A percentile compares a stretch with the other conserved stretches of the same genome.
Evolutionary conservation across 2,329 filamentous ascomycete genomes (phyloP).

Genomic region (Cercospora sesami): DNA sequence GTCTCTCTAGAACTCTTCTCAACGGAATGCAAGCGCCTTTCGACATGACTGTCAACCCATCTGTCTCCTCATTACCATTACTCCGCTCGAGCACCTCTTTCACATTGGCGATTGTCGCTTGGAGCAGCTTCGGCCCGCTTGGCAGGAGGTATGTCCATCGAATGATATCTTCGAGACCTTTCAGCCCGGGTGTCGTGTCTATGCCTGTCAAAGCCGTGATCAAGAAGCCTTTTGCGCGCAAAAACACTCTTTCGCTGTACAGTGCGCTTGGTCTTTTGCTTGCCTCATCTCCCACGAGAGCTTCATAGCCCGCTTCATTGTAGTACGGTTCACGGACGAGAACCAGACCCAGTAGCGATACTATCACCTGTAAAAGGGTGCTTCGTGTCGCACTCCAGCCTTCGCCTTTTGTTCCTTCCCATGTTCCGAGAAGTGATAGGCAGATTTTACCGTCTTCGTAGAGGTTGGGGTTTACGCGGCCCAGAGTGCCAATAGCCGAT

Average conservation of each 20-base stretch:
- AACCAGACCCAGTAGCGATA: conserved; percentile 34
- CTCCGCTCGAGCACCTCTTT: conserved; percentile 46
- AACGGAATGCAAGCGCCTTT: conserved; percentile 46
- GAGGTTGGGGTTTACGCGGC: conserved; percentile 58
- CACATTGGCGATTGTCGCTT: conserved; percentile 47
- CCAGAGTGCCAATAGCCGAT: conserved; percentile 33
- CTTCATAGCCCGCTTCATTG: conserved; percentile 64
- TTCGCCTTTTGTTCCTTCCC: conserved; percentile 57
- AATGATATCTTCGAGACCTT: conserved; percentile 55
- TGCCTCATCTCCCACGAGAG: conserved; percentile 37
- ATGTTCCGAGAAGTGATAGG: conserved; percentile 60
- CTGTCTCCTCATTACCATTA: conserved; percentile 38
- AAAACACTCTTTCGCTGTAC: conserved; percentile 35
- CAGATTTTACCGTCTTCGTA: conserved; percentile 65
- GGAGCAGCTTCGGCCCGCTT: conserved; percentile 42
- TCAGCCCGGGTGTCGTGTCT: conserved; percentile 26
- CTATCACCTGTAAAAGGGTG: conserved; percentile 54
- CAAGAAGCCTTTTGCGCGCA: conserved; percentile 31
- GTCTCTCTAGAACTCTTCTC: conserved; percentile 40
- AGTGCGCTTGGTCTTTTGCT: conserved; percentile 33
- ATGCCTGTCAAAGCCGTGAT: conserved; percentile 45
- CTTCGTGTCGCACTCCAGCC: conserved; percentile 55
- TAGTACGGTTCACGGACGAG: conserved; percentile 62
- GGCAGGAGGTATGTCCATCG: conserved; percentile 52
- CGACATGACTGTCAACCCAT: conserved; percentile 51